Conservation (phyloP, 2,329 filamentous ascomycete genomes). For the Calonectria naviculata region DNA sequence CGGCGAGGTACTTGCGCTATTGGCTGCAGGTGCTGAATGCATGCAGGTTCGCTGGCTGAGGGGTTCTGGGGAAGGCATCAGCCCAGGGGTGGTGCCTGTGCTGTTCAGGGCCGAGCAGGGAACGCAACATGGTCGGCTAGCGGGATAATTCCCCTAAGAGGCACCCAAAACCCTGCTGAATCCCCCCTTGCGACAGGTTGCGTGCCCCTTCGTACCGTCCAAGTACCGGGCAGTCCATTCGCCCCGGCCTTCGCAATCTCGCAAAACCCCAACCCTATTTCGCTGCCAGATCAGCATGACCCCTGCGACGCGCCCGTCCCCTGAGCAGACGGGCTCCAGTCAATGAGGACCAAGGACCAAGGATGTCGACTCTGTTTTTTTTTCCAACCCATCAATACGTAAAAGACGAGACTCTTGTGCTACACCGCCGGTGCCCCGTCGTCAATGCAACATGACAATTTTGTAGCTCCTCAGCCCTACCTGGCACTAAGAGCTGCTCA, state of each 20-base stretch:
- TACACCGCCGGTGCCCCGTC: conserved; percentile 4
- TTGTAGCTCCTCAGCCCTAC: conserved; percentile 8
- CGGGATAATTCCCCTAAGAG: background rate
- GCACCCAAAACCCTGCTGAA: background rate
- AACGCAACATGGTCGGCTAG: background rate
- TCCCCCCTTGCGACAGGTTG: background rate
- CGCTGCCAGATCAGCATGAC: conserved; percentile 19
- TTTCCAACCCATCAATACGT: background rate
- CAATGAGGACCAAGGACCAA: background rate
- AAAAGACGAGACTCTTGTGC: conserved; percentile 7
- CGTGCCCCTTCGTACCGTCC: conserved; percentile 4
- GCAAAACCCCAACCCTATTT: conserved; percentile 25
- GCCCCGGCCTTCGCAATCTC: conserved; percentile 24
- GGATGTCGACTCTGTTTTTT: background rate
- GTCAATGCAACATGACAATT: conserved; percentile 14
- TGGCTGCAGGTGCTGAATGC: conserved; percentile 6
- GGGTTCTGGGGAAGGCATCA: background rate
- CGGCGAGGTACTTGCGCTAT: conserved; percentile 9
- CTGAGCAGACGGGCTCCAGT: background rate
- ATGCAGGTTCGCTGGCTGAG: background rate
- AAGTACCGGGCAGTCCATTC: conserved; percentile 9
- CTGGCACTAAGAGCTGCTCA: background rate
- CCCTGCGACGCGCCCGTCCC: conserved; percentile 13
- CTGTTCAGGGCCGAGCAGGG: background rate
- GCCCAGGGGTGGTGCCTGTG: background rate